Conservation (phyloP, 1,284 basidiomycete genomes). For the Ceratobasidium sp. region DNA sequence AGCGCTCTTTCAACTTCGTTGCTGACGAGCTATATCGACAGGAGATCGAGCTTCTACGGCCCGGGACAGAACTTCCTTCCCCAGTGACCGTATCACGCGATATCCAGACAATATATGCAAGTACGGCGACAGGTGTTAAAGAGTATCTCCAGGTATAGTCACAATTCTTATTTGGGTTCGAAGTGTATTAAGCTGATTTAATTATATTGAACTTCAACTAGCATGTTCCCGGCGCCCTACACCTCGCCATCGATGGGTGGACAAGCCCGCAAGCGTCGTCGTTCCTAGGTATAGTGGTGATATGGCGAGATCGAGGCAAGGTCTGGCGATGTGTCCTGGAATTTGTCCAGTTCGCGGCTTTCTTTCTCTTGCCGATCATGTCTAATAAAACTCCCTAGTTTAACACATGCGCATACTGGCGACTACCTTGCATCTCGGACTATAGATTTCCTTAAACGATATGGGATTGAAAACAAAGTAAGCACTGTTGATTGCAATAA, state of each 20-base stretch:
- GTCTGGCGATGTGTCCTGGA: conserved; percentile 1
- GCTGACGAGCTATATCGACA: conserved; percentile 13
- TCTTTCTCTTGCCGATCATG: neutral
- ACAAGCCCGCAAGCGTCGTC: conserved; percentile 24
- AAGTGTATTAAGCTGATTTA: no score
- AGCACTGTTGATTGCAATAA: neutral
- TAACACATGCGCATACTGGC: conserved; percentile 33
- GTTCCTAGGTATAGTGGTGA: conserved; percentile 1
- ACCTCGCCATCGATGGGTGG: conserved; percentile 33
- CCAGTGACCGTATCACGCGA: conserved; percentile 11
- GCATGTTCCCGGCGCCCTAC: no score
- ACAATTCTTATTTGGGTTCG: no score
- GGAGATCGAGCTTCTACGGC: conserved; percentile 24
- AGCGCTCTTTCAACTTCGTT: conserved; percentile 13
- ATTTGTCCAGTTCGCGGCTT: conserved; percentile 23
- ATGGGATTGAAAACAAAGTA: neutral
- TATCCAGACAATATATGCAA: neutral
- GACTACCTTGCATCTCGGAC: conserved; percentile 14
- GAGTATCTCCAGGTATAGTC: conserved; percentile 4
- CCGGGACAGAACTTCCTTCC: neutral
- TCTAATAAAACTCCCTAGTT: neutral
- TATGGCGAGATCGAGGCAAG: conserved; percentile 19
- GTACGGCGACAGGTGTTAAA: neutral
- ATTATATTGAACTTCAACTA: no score
- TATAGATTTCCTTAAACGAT: conserved; percentile 12